Evolutionary conservation across 2,329 filamentous ascomycete genomes (phyloP).

Genomic region (Paecilomyces niveus): DNA sequence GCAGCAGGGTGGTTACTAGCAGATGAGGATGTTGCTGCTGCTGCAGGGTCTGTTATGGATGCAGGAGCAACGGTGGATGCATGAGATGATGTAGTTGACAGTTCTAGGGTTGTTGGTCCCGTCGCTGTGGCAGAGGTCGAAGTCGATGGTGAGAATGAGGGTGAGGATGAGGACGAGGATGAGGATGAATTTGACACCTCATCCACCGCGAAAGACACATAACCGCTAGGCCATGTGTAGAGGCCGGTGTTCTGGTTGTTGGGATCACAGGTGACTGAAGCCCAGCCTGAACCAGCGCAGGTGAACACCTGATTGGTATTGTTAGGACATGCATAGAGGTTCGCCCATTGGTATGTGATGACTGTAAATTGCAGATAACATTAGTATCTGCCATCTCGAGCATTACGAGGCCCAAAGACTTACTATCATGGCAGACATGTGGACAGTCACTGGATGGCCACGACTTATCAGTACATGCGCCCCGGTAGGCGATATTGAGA

Average conservation of each 20-base stretch:
- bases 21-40: neutral
- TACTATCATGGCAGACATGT: conserved; percentile 7
- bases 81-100: no score
- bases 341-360: conserved; percentile 6
- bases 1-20: neutral
- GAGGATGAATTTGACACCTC: neutral
- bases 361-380: neutral
- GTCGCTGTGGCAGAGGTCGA: neutral
- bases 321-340: conserved; percentile 8
- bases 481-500: conserved; percentile 7
- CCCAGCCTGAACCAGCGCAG: conserved; percentile 6
- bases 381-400: neutral
- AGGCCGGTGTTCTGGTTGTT: neutral
- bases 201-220: neutral
- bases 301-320: conserved; percentile 5
- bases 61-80: no score
- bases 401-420: neutral
- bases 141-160: neutral
- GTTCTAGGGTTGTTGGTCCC: no score
- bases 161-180: no score
- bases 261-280: conserved; percentile 1
- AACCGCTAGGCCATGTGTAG: neutral
- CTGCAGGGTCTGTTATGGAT: no score
- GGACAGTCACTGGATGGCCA: conserved; percentile 10
- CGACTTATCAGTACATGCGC: conserved; percentile 9